Base-by-base conservation (phyloP, 2,329 filamentous ascomycete genomes). In the Dactylella cylindrospora region DNA sequence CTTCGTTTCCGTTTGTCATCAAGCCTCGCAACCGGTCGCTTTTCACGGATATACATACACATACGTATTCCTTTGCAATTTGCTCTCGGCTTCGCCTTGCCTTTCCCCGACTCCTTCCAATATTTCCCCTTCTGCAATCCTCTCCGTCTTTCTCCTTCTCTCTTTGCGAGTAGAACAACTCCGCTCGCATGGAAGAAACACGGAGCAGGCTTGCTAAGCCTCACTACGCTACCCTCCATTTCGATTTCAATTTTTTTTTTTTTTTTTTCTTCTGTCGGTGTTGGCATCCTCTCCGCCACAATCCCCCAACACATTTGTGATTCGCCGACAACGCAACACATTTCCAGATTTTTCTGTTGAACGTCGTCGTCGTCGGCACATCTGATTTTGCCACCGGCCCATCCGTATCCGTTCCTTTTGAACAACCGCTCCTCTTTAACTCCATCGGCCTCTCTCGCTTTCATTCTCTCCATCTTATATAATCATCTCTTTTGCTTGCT, bases 401-500 rank as follows among this genome's bases (percentile, higher is more conserved):
- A 12, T 33, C 31, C 17, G n/a, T 33, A 15, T 12, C 31, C 31
- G 4, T n/a, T 33, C 31, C 31, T 5, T 12, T 33, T 12, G 4
- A 33, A n/a, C 31, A n/a, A 5, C 7, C 9, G 15, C 3, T 33
- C 13, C 13, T 33, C 25, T n/a, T 31, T 20, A 6, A 10, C 28
- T 32, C 17, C 29, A 25, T 31, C 36, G 29, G 4, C 15, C 17
- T 15, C 28, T 5, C 36, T 22, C 28, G 20, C 3, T 44, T n/a
- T 15, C 44, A 22, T n/a, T 32, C 13, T 35, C 15, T 26, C 31
- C 5, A 36, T 38, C 45, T 49, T 29, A 6, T 19, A 23, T 38
- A 22, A 15, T 49, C 25, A 15, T 38, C 10, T 44, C 20, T 43
- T 38, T 52, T 25, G 5, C 13, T 20, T 38, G 26, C 28, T 28